Conservation (phyloP, 352 stramenopile species). For the Pythium scleroteichum region DNA sequence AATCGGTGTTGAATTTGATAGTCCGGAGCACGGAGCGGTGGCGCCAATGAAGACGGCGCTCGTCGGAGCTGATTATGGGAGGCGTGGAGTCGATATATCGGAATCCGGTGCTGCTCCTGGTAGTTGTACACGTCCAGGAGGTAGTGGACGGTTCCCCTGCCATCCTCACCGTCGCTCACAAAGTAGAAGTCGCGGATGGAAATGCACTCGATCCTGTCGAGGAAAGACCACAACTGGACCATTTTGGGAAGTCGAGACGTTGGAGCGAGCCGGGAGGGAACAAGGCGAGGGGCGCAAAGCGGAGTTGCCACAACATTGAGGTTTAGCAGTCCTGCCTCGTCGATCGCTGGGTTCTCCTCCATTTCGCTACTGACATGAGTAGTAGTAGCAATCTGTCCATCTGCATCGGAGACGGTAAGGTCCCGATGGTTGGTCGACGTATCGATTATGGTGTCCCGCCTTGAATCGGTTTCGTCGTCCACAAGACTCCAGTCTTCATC, state of each 20-base stretch:
- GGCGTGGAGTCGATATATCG: constrained; percentile 29
- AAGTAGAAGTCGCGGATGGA: constrained; percentile 49
- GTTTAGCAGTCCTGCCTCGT: too few species aligned
- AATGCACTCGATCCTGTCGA: constrained; percentile 61
- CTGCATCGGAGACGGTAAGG: neutral
- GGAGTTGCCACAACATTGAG: constrained; percentile 9
- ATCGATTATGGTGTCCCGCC: constrained; percentile 2
- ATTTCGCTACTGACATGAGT: too few species aligned
- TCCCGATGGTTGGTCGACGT: constrained; percentile 21
- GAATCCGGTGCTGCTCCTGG: constrained; percentile 34
- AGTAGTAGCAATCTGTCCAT: neutral
- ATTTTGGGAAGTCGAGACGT: constrained; percentile 51
- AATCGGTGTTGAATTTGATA: constrained; percentile 70
- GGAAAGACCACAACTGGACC: constrained; percentile 52
- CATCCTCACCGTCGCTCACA: constrained; percentile 43
- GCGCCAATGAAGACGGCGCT: neutral
- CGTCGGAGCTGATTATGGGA: neutral
- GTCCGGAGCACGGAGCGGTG: constrained; percentile 35
- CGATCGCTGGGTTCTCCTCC: neutral
- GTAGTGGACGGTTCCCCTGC: constrained; percentile 40
- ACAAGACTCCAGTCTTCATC: constrained; percentile 2
- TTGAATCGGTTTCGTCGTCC: constrained; percentile 1
- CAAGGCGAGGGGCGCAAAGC: constrained; percentile 38
- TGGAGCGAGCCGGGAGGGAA: constrained; percentile 43
- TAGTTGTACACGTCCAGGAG: constrained; percentile 63